Conservation (phyloP, 2,329 filamentous ascomycete species). For the Hawksworthiomyces lignivorus region DNA sequence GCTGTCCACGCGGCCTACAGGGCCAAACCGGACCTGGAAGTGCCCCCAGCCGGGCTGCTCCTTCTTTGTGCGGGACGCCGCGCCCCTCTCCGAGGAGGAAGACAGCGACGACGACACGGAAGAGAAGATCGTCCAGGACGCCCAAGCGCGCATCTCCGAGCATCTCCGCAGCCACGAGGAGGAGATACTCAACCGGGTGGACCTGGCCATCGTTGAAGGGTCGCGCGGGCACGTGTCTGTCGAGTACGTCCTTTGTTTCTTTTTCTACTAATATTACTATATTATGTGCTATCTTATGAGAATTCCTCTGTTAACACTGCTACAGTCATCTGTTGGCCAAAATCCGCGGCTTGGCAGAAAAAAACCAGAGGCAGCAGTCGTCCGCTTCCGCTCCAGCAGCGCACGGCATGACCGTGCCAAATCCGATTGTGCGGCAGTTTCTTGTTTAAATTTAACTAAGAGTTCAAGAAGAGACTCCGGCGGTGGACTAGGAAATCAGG, state of each 20-base stretch:
- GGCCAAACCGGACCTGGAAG: slow-evolving; percentile 56
- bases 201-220: slow-evolving; percentile 50
- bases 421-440: slow-evolving; percentile 5
- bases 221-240: slow-evolving; percentile 46
- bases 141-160: slow-evolving; percentile 47
- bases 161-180: slow-evolving; percentile 56
- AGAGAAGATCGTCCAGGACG: slow-evolving; percentile 31
- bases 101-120: slow-evolving; percentile 1
- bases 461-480: not conserved
- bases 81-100: slow-evolving; percentile 14
- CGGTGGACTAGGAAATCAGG: no score
- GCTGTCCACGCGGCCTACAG: slow-evolving; percentile 41
- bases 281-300: no score
- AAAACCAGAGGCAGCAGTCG: slow-evolving; percentile 11
- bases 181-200: slow-evolving; percentile 38
- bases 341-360: slow-evolving; percentile 39
- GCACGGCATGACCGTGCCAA: not conserved
- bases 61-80: slow-evolving; percentile 47
- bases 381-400: no score
- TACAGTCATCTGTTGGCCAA: slow-evolving; percentile 50
- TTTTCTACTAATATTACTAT: slow-evolving; percentile 9
- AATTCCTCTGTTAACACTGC: no score
- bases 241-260: slow-evolving; percentile 37
- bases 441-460: not conserved
- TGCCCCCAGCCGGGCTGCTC: slow-evolving; percentile 58